phyloP scores from a whole-genome alignment of 106 monocot species.

The Hemerocallis citrina region DNA sequence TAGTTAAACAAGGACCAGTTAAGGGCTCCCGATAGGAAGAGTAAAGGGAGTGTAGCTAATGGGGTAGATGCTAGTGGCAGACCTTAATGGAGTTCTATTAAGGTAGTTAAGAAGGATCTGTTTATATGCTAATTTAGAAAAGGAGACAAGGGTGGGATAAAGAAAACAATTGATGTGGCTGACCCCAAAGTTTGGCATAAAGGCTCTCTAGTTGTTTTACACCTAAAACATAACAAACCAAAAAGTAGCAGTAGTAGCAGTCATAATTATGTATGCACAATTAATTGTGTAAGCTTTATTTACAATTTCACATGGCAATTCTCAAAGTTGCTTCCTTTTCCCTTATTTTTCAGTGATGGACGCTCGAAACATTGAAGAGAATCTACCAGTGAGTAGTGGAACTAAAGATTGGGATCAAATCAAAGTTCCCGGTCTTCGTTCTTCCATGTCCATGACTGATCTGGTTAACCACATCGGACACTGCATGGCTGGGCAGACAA shows the following conservation, averaged over 20 bases:
- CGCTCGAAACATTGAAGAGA: constrained; percentile 16
- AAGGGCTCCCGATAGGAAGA: too few species aligned
- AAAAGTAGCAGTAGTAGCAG: too few species aligned
- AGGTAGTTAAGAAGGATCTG: not conserved
- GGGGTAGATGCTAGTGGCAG: not conserved
- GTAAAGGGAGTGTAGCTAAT: not conserved
- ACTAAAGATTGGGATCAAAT: constrained; percentile 44
- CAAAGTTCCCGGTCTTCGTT: constrained; percentile 46
- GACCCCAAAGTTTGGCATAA: not conserved
- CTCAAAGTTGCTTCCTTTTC: not conserved
- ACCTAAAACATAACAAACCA: too few species aligned
- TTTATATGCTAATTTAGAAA: not conserved
- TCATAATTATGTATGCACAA: too few species aligned
- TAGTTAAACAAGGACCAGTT: too few species aligned
- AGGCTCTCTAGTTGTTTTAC: not conserved
- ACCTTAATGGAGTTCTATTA: not conserved
- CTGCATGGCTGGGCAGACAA: constrained; percentile 63
- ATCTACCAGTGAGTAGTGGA: constrained; percentile 2
- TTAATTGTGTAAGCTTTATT: not conserved
- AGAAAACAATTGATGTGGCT: not conserved
- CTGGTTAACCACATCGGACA: constrained; percentile 68
- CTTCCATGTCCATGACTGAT: constrained; percentile 88
- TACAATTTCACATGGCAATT: not conserved
- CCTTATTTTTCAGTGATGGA: constrained; percentile 22
- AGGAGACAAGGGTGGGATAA: not conserved